These are phyloP conservation scores for Boletus rubroflammeus DNA, from an alignment of 768 basidiomycete genomes.

Conservation along the genomic window DNA sequence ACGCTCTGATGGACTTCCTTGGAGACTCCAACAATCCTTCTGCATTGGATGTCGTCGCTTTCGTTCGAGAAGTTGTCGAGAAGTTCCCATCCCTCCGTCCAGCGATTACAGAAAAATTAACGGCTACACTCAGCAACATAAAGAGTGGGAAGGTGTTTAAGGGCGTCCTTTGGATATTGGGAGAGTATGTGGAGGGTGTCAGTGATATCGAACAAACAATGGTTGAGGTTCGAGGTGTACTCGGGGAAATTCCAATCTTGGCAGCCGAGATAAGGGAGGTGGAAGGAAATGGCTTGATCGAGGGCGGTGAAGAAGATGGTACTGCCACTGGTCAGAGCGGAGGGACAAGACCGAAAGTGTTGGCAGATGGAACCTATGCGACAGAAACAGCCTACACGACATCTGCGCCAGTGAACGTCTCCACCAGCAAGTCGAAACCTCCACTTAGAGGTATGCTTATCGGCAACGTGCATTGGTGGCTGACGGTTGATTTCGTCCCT, in stretches of 20 bases:
- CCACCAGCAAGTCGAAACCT: slow-evolving; percentile 88
- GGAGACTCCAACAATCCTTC: slow-evolving; percentile 94
- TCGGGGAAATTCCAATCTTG: slow-evolving; percentile 97
- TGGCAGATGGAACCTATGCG: slow-evolving; percentile 97
- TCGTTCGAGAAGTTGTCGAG: slow-evolving; percentile 90
- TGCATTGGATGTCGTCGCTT: slow-evolving; percentile 91
- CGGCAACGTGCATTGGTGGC: not conserved
- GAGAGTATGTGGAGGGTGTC: slow-evolving; percentile 79
- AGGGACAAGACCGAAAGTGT: slow-evolving; percentile 65
- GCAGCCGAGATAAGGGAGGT: slow-evolving; percentile 85
- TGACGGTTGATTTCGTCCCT: not conserved
- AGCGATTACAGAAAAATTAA: slow-evolving; percentile 82
- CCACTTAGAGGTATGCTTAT: slow-evolving; percentile 68
- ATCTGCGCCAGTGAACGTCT: slow-evolving; percentile 57
- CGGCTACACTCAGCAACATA: slow-evolving; percentile 76
- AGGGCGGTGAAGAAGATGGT: slow-evolving; percentile 44
- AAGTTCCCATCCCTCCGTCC: slow-evolving; percentile 88
- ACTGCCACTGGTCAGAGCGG: slow-evolving; percentile 35
- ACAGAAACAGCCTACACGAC: slow-evolving; percentile 89
- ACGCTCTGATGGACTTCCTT: slow-evolving; percentile 91
- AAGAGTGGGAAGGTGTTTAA: slow-evolving; percentile 97
- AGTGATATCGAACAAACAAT: slow-evolving; percentile 70
- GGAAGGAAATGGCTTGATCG: slow-evolving; percentile 46
- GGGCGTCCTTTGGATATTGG: slow-evolving; percentile 96
- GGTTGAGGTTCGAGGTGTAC: slow-evolving; percentile 73